These are phyloP conservation scores for Abrus precatorius DNA, from an alignment of 306 rosid species.

Conservation along the genomic window DNA sequence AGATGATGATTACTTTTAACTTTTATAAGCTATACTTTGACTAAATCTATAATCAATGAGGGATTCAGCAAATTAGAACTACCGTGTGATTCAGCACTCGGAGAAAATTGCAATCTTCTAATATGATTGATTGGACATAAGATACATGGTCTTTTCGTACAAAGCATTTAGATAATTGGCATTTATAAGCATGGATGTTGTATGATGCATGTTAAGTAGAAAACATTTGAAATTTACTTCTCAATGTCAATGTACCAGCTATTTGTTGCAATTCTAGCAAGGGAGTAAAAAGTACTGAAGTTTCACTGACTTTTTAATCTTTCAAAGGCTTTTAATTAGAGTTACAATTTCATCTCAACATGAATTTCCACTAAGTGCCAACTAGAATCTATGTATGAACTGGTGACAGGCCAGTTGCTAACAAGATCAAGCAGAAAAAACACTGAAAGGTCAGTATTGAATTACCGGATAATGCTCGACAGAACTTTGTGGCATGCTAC, in stretches of 20 bases:
- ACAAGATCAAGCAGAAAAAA: conserved; percentile 30
- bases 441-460: conserved; percentile 38
- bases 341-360: conserved; percentile 19
- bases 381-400: not conserved
- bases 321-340: not conserved
- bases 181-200: conserved; percentile 11
- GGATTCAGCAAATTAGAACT: not conserved
- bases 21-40: too few species aligned
- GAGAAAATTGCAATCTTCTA: not conserved
- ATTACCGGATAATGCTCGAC: conserved; percentile 76
- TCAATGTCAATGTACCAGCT: not conserved
- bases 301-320: not conserved
- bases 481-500: conserved; percentile 53
- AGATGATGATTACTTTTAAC: too few species aligned
- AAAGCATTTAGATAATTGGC: not conserved
- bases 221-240: conserved; percentile 9
- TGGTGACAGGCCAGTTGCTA: conserved; percentile 4
- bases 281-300: not conserved
- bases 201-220: conserved; percentile 2
- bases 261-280: conserved; percentile 13
- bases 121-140: conserved; percentile 13
- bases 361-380: conserved; percentile 1
- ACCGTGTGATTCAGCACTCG: conserved; percentile 1
- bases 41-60: too few species aligned
- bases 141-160: not conserved